Evolutionary conservation across 768 basidiomycete genomes (phyloP).

Genomic region (Floccularia luteovirens): DNA sequence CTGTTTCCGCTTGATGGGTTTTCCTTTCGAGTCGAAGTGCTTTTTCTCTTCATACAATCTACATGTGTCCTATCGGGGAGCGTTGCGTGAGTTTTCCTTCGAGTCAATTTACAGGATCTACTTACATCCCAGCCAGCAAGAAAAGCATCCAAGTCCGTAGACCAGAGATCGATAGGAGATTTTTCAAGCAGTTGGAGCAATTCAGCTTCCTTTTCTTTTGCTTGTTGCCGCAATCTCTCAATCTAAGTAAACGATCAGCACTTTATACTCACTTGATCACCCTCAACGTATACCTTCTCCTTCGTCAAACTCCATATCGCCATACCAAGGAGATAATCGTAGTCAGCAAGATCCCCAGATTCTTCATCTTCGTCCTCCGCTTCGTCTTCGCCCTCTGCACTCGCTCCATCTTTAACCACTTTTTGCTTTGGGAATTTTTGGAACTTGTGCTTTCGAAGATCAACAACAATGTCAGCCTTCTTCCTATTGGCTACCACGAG

Average conservation of each 20-base stretch:
- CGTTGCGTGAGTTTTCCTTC: background rate
- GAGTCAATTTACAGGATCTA: conserved; percentile 4
- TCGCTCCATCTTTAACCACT: conserved; percentile 57
- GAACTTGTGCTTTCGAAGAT: conserved; percentile 81
- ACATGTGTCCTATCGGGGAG: conserved; percentile 25
- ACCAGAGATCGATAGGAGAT: conserved; percentile 83
- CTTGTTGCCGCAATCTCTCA: conserved; percentile 74
- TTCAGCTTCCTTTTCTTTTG: conserved; percentile 76
- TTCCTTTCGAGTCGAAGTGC: conserved; percentile 34
- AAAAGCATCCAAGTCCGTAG: conserved; percentile 80
- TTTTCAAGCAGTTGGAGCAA: conserved; percentile 70
- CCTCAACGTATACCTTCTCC: conserved; percentile 61
- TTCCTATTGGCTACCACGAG: conserved; percentile 82
- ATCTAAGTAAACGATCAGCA: conserved; percentile 41
- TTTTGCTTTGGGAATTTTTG: conserved; percentile 81
- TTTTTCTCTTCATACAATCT: conserved; percentile 38
- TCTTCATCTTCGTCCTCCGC: conserved; percentile 48
- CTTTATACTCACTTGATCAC: background rate
- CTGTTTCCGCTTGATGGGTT: conserved; percentile 40
- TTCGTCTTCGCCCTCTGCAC: conserved; percentile 56
- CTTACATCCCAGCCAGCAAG: conserved; percentile 79
- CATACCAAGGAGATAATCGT: conserved; percentile 93
- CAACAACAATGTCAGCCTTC: conserved; percentile 77
- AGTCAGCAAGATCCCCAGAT: conserved; percentile 40
- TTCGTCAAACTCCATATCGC: conserved; percentile 90